phyloP scores from a whole-genome alignment of 2,329 filamentous ascomycete species.

The Hymenoscyphus infarciens region DNA sequence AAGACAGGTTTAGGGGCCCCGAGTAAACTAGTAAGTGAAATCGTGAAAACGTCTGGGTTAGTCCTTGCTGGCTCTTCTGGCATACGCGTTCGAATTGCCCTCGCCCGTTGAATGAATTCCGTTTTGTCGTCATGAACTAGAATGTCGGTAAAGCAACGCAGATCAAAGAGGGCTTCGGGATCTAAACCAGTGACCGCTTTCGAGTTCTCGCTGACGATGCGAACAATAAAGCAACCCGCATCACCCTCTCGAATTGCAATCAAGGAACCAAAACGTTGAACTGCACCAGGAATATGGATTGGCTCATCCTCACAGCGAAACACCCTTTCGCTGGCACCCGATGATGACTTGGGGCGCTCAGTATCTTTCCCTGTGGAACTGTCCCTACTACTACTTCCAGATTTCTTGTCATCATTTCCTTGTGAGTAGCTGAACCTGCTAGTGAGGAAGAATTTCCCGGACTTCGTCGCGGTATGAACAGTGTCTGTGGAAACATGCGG shows the following conservation, averaged over 20 bases:
- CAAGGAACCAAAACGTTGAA: conserved; percentile 25
- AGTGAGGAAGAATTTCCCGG: conserved; percentile 8
- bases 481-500: conserved; percentile 5
- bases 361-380: background rate
- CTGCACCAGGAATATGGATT: conserved; percentile 27
- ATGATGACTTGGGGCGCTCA: background rate
- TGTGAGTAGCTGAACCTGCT: conserved; percentile 8
- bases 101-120: conserved; percentile 20
- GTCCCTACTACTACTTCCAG: background rate
- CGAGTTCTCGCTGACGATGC: conserved; percentile 26
- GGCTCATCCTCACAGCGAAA: conserved; percentile 27
- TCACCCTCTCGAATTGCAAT: conserved; percentile 24
- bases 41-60: conserved; percentile 24
- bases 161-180: conserved; percentile 22
- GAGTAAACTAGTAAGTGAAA: conserved; percentile 19
- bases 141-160: conserved; percentile 26
- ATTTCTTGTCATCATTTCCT: background rate
- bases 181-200: conserved; percentile 19
- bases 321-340: conserved; percentile 10
- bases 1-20: conserved; percentile 20
- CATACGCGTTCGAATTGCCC: conserved; percentile 11
- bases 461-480: background rate
- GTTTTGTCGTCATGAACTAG: conserved; percentile 20
- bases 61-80: conserved; percentile 8
- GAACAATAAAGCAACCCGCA: conserved; percentile 18